Percentiles rank a stretch among this genome's conserved stretches.
phyloP scores from a whole-genome alignment of 257 asterid genomes.

The Ilex aquifolium region DNA sequence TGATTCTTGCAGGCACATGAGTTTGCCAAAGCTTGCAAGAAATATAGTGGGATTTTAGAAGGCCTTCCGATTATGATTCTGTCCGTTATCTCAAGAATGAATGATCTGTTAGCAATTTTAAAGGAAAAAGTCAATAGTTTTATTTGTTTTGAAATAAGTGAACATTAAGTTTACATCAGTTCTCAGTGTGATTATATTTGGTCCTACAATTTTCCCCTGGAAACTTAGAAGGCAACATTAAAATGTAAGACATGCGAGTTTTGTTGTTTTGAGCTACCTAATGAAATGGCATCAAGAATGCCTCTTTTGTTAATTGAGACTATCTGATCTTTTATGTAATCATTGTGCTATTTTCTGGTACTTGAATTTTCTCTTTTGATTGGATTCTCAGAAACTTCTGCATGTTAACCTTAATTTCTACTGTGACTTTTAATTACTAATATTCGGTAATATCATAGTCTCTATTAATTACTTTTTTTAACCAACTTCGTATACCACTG shows the following conservation, averaged over 20 bases:
- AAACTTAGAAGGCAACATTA: background rate
- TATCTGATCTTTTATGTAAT: too few species aligned
- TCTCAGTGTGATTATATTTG: constrained; percentile 1
- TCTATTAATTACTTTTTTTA: too few species aligned
- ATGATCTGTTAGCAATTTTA: constrained; percentile 17
- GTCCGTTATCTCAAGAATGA: constrained; percentile 30
- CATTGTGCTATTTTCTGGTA: too few species aligned
- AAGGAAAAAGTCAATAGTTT: constrained; percentile 16
- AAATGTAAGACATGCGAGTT: background rate
- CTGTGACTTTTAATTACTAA: too few species aligned
- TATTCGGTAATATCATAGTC: too few species aligned
- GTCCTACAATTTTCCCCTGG: background rate
- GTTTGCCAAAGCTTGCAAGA: constrained; percentile 80
- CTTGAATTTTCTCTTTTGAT: too few species aligned
- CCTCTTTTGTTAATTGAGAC: too few species aligned
- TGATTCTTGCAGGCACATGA: constrained; percentile 99
- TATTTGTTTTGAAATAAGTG: constrained; percentile 12
- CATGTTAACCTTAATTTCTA: too few species aligned
- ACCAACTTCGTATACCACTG: too few species aligned
- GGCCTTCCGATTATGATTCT: constrained; percentile 51
- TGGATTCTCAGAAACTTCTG: too few species aligned
- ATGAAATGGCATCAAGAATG: too few species aligned
- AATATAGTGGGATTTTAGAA: constrained; percentile 55
- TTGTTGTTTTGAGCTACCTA: too few species aligned
- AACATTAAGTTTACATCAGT: constrained; percentile 4